phyloP scores from a whole-genome alignment of 768 basidiomycete genomes.

The Xanthoconium purpureum region DNA sequence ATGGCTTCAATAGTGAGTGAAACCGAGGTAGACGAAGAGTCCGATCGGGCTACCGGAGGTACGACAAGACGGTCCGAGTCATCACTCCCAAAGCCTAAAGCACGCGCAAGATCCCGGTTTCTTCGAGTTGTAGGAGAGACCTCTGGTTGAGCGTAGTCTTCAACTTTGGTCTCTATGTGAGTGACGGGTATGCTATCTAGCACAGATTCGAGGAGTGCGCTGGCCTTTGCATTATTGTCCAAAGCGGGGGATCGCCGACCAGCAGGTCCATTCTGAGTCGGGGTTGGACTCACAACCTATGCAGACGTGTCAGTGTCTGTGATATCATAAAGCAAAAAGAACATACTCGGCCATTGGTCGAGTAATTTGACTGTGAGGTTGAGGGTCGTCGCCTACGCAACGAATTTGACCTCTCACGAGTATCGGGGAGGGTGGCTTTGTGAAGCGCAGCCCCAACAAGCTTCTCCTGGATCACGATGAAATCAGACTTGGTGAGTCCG shows the following conservation, averaged over 20 bases:
- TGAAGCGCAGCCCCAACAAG: slow-evolving; percentile 61
- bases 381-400: slow-evolving; percentile 73
- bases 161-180: slow-evolving; percentile 28
- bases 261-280: slow-evolving; percentile 31
- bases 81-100: slow-evolving; percentile 59
- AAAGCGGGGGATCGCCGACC: slow-evolving; percentile 33
- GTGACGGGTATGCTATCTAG: slow-evolving; percentile 50
- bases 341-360: slow-evolving; percentile 49
- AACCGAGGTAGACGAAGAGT: slow-evolving; percentile 29
- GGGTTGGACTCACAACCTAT: slow-evolving; percentile 60
- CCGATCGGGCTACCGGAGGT: slow-evolving; percentile 21
- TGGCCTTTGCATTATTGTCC: slow-evolving; percentile 59
- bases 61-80: slow-evolving; percentile 28
- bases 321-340: background rate
- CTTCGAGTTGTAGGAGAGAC: slow-evolving; percentile 55
- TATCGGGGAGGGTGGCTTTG: slow-evolving; percentile 55
- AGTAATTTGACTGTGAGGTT: slow-evolving; percentile 80
- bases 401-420: slow-evolving; percentile 64
- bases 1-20: slow-evolving; percentile 37
- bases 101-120: slow-evolving; percentile 73
- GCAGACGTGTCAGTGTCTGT: slow-evolving; percentile 5
- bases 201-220: slow-evolving; percentile 63
- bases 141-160: slow-evolving; percentile 30
- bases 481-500: slow-evolving; percentile 69
- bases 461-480: slow-evolving; percentile 71